Base-by-base conservation (phyloP, 1,139 yeast genomes). In the Protomyces macrosporus region DNA sequence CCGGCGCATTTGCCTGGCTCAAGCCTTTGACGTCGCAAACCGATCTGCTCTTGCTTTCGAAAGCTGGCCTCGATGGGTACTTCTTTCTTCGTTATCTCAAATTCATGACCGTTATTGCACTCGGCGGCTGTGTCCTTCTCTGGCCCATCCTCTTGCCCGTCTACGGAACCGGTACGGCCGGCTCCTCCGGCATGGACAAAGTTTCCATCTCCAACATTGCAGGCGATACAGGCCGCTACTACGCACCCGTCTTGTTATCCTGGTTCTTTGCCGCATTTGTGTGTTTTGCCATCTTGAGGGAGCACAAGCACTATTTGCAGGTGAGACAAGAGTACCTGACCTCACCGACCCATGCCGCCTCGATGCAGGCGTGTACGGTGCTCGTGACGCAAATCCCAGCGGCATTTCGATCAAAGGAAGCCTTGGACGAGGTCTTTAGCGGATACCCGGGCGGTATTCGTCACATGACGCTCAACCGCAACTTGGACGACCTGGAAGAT, bases 61-160 rank as follows among this genome's bases (percentile, higher is more conserved):
- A 88, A 69, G 81, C 90, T 37, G 95, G 97, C 52, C 75, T 89
- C 10, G 98, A 91, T 74, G 97, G 97, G 14, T 93, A 90, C 60
- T 68, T 69, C 70, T 91, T 88, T 72, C 74, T 88, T 64, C 80
- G 98, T 69, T 93, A 85, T 73, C 73, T 93, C 66, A 83, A 86
- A 64, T 80, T 88, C 59, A 81, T 88, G 65, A 78, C 83, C 36
- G 74, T 81, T 16, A 74, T 88, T 58, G 82, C 88, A 36, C 71
- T 85, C 7, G 72, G 85, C 10, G 95, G 95, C 1, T 83, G 88
- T 63, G 68, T 87, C 39, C 69, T 87, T 30, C 75, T 86, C 16
- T 84, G 89, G 83, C 93, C 97, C 36, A 82, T 93, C 65, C 77
- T 93, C 66, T 79, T 93, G 67, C 95, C 98, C 0, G 87, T 93